phyloP scores from a whole-genome alignment of 352 stramenopile genomes.

The Globisporangium emineosum region DNA sequence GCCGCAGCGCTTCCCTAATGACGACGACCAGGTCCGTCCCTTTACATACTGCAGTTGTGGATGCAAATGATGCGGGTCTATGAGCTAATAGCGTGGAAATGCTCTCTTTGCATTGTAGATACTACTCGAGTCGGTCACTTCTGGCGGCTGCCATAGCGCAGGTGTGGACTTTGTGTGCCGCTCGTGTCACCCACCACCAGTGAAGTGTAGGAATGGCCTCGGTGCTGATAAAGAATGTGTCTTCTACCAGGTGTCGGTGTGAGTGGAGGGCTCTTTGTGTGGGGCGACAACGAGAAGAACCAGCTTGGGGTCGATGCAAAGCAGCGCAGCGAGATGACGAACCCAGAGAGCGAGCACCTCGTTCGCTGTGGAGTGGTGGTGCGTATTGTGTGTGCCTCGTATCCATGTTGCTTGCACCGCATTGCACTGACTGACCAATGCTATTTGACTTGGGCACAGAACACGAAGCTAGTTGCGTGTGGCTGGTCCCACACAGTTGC shows the following conservation, averaged over 20 bases:
- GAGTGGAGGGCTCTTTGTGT: conserved; percentile 50
- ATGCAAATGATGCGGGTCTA: too few species aligned
- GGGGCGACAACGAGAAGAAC: conserved; percentile 58
- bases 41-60: not conserved
- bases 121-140: conserved; percentile 33
- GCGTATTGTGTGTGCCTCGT: not conserved
- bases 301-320: conserved; percentile 34
- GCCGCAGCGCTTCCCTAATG: conserved; percentile 37
- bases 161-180: conserved; percentile 25
- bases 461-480: conserved; percentile 44
- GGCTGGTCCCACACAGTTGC: conserved; percentile 74
- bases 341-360: not conserved
- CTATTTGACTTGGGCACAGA: conserved; percentile 11
- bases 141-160: conserved; percentile 69
- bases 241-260: conserved; percentile 21
- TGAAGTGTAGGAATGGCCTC: too few species aligned
- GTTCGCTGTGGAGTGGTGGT: not conserved
- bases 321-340: conserved; percentile 1
- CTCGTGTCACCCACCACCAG: too few species aligned
- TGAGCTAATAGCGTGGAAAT: not conserved
- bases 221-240: not conserved
- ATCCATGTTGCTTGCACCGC: not conserved
- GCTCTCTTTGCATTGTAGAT: conserved; percentile 11
- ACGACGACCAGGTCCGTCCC: conserved; percentile 2
- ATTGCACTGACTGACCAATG: not conserved